Evolutionary conservation across 1,284 basidiomycete genomes (phyloP).

Genomic region (Phellopilus nigrolimitatus): DNA sequence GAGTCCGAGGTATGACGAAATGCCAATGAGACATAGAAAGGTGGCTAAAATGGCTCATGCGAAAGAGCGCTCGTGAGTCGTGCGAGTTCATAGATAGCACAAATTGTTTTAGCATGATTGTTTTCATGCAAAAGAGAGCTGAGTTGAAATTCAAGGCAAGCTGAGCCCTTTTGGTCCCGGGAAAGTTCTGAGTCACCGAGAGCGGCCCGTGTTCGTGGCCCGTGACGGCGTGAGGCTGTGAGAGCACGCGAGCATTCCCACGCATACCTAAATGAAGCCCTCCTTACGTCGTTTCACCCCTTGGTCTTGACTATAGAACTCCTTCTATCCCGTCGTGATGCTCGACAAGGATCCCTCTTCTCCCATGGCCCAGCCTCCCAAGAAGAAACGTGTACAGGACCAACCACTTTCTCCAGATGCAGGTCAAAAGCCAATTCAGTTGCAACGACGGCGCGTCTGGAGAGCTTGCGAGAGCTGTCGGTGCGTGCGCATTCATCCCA

Average conservation of each 20-base stretch:
- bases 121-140: no score
- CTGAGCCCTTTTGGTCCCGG: no score
- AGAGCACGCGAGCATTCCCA: constrained; percentile 8
- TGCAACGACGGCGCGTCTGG: constrained; percentile 74
- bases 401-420: constrained; percentile 46
- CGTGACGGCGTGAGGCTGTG: no score
- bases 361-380: constrained; percentile 53
- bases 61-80: no score
- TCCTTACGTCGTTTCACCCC: constrained; percentile 1
- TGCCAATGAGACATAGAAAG: no score
- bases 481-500: constrained; percentile 36
- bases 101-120: no score
- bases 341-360: constrained; percentile 31
- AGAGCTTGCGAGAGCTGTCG: constrained; percentile 82
- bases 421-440: constrained; percentile 63
- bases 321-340: constrained; percentile 28
- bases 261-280: neutral
- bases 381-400: constrained; percentile 67
- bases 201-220: no score
- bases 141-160: no score
- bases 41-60: no score
- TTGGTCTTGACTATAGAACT: constrained; percentile 2
- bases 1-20: no score
- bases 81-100: no score
- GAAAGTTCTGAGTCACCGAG: no score